These are phyloP conservation scores for Boletus rex-veris DNA, from an alignment of 768 basidiomycete genomes.

Conservation along the genomic window DNA sequence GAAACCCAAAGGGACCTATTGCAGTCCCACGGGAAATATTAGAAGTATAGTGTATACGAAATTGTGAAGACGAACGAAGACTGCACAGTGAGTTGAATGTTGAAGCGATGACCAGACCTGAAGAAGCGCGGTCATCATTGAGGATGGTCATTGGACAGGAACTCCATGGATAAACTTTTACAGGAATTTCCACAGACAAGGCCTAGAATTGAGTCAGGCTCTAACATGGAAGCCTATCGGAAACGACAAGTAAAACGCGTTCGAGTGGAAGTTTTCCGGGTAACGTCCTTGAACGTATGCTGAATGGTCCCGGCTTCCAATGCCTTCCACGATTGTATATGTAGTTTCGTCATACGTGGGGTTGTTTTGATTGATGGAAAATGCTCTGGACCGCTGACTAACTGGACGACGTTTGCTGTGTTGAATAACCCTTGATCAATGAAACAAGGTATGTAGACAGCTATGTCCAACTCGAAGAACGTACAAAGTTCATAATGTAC, in stretches of 20 bases:
- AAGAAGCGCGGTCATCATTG: not conserved
- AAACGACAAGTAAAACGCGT: not conserved
- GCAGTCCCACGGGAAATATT: not conserved
- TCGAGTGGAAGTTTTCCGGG: too few relatives aligned
- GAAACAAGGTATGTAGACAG: too few relatives aligned
- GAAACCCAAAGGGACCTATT: slow-evolving; percentile 7
- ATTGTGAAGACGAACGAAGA: slow-evolving; percentile 9
- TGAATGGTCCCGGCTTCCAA: too few relatives aligned
- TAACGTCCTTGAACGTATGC: too few relatives aligned
- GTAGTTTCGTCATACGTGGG: too few relatives aligned
- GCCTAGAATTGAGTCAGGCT: slow-evolving; percentile 1
- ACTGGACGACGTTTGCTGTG: too few relatives aligned
- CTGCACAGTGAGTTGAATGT: slow-evolving; percentile 10
- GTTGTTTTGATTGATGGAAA: too few relatives aligned
- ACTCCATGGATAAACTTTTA: not conserved
- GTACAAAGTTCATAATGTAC: too few relatives aligned
- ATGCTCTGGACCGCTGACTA: too few relatives aligned
- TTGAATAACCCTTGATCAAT: too few relatives aligned
- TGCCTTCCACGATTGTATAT: too few relatives aligned
- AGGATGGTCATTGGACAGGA: not conserved
- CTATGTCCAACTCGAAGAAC: too few relatives aligned
- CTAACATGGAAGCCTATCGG: slow-evolving; percentile 6
- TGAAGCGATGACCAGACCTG: slow-evolving; percentile 10
- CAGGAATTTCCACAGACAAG: slow-evolving; percentile 17
- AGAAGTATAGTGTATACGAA: not conserved